A percentile compares a stretch with the other conserved stretches of the same genome.
Evolutionary conservation across 2,329 filamentous ascomycete genomes (phyloP).

Genomic region (Chrysoporthe deuterocubensis): DNA sequence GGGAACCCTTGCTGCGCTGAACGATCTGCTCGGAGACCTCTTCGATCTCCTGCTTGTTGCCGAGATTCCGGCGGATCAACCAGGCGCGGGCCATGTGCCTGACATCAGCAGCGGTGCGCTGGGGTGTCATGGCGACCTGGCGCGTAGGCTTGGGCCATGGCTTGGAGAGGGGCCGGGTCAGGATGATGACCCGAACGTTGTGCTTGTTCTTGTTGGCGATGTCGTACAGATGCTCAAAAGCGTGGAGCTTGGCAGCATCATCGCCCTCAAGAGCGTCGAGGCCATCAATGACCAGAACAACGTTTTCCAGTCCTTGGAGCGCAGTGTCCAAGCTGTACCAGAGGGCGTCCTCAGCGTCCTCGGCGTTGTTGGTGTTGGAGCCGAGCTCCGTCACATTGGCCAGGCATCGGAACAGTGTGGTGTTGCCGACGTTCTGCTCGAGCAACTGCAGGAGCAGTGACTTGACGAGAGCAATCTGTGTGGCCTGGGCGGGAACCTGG

Average conservation of each 20-base stretch:
- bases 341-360: slow-evolving; percentile 35
- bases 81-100: slow-evolving; percentile 29
- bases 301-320: slow-evolving; percentile 29
- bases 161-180: slow-evolving; percentile 29
- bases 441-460: slow-evolving; percentile 27
- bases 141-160: slow-evolving; percentile 29
- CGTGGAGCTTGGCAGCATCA: slow-evolving; percentile 27
- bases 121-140: slow-evolving; percentile 26
- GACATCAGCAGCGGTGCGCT: slow-evolving; percentile 25
- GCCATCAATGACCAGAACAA: slow-evolving; percentile 28
- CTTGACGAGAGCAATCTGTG: slow-evolving; percentile 29
- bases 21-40: slow-evolving; percentile 28
- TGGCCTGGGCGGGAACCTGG: slow-evolving; percentile 28
- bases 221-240: slow-evolving; percentile 29
- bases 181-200: slow-evolving; percentile 29
- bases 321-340: slow-evolving; percentile 29
- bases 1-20: slow-evolving; percentile 30
- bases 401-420: slow-evolving; percentile 28
- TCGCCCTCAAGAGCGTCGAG: slow-evolving; percentile 29
- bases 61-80: slow-evolving; percentile 24
- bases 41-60: slow-evolving; percentile 29
- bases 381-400: slow-evolving; percentile 30
- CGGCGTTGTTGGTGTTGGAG: slow-evolving; percentile 34
- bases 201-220: slow-evolving; percentile 29
- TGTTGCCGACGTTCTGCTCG: slow-evolving; percentile 29